These are phyloP conservation scores for Leishmania gerbilli DNA, from an alignment of 208 protist genomes.

Conservation along the genomic window DNA sequence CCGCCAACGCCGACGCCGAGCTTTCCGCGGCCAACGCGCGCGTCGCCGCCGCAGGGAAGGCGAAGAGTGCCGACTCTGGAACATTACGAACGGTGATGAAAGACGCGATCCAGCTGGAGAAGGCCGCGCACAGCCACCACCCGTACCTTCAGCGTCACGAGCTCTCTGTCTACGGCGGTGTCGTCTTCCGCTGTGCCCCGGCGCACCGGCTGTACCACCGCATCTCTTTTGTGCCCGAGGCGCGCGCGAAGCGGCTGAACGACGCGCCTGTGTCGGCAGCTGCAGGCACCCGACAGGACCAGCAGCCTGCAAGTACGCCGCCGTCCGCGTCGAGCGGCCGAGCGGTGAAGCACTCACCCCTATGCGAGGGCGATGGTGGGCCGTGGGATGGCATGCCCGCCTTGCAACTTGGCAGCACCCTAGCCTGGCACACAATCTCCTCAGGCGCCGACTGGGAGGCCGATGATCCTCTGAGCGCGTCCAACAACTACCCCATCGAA, in stretches of 20 bases:
- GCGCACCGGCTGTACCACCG: conserved; percentile 50
- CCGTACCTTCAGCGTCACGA: conserved; percentile 46
- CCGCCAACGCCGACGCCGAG: neutral
- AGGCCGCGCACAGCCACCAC: conserved; percentile 38
- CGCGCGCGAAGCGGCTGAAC: conserved; percentile 16
- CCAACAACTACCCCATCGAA: conserved; percentile 43
- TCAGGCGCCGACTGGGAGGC: conserved; percentile 1
- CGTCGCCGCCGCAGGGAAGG: neutral
- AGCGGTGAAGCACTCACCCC: neutral
- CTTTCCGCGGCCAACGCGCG: neutral
- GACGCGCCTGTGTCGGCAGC: conserved; percentile 8
- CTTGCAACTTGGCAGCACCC: conserved; percentile 8
- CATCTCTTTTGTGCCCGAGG: conserved; percentile 34
- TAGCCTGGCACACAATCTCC: neutral
- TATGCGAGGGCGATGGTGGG: neutral
- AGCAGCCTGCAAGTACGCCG: neutral
- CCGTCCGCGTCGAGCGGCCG: neutral
- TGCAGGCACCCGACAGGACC: neutral
- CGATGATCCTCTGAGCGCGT: conserved; percentile 21
- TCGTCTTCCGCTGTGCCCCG: conserved; percentile 54
- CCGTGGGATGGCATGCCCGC: neutral
- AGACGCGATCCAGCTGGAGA: conserved; percentile 36
- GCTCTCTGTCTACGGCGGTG: conserved; percentile 46
- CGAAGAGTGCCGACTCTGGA: neutral
- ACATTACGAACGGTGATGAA: conserved; percentile 36